Evolutionary conservation across 305 asterid species (phyloP), one percentile per base, ranked within the genome.

Genomic region (Rubia occidens): DNA sequence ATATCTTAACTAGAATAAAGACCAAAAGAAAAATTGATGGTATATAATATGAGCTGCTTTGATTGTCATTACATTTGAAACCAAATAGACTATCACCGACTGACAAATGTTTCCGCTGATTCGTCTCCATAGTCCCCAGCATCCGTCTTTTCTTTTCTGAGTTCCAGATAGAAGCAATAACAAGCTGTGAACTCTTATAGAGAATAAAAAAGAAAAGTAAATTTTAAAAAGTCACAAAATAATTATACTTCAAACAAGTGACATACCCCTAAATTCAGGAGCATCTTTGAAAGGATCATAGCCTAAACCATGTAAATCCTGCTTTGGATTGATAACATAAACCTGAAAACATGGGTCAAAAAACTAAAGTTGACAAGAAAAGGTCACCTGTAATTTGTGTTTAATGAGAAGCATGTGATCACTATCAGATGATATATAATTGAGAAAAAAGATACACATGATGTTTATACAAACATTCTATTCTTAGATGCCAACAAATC

Each of bases 281-380:
- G 97, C 97, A 75, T 88, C 87, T 88, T 88, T 93, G 87, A 81
- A 93, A 65, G 98, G 98, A 81, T 93, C 98, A 74, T 79, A 93
- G 76, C 97, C 97, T 77, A 93, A 82, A 64, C 98, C 98, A 84
- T 86, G 71, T 75, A 85, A 76, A 81, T 93, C 95, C 79, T 85
- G 90, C 86, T 93, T 93, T 24, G 96, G 97, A 72, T 85, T 87
- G 71, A 86, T 78, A 37, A 90, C 91, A 78, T 82, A 87, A 72
- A 79, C 94, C 97, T 93, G 80, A 73, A 82, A 72, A 56, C 75
- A 64, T 45, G 58, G 68, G 47, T 44, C 62, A 61, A 65, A 56
- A 73, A 35, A 60, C 67, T n/a, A 26, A 60, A 58, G 37, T 60
- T 13, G 35, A 51, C 24, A 44, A 35, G 13, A 67, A 29, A 26